A percentile compares a stretch with the other conserved stretches of the same genome.
Conservation (phyloP, 2,329 filamentous ascomycete genomes). For the Sporothrix brunneoviolacea region DNA sequence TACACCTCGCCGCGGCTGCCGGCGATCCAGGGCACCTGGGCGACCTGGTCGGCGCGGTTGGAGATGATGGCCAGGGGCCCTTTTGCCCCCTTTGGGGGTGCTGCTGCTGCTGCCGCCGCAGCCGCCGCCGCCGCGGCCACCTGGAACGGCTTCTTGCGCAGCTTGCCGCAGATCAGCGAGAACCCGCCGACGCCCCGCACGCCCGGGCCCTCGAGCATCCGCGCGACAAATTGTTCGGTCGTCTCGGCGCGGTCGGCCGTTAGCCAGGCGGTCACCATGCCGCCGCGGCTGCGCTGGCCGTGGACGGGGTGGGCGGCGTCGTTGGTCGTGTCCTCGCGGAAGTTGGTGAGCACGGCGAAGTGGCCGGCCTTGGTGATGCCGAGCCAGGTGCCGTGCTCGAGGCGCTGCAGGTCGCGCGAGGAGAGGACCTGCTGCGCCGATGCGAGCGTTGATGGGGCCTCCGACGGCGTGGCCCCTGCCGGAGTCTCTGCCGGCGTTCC, state of each 20-base stretch:
- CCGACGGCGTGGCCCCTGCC: too few relatives aligned
- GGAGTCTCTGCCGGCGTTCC: slow-evolving; percentile 4
- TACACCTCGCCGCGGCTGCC: slow-evolving; percentile 44
- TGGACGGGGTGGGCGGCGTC: slow-evolving; percentile 47
- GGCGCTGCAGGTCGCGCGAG: slow-evolving; percentile 54
- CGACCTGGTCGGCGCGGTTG: slow-evolving; percentile 48
- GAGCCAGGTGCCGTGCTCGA: slow-evolving; percentile 60
- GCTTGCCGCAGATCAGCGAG: slow-evolving; percentile 58
- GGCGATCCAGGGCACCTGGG: slow-evolving; percentile 52
- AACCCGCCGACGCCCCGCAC: slow-evolving; percentile 60
- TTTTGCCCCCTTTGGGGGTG: background rate
- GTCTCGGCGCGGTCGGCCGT: slow-evolving; percentile 41
- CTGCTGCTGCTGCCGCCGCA: slow-evolving; percentile 9
- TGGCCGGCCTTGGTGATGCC: slow-evolving; percentile 54
- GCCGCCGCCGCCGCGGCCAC: slow-evolving; percentile 4
- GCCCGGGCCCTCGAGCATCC: slow-evolving; percentile 44
- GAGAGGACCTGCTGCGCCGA: slow-evolving; percentile 41
- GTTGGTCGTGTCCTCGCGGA: slow-evolving; percentile 47
- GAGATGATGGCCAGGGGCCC: slow-evolving; percentile 55
- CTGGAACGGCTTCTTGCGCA: slow-evolving; percentile 31
- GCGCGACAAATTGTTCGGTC: slow-evolving; percentile 44
- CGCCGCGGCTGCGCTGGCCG: slow-evolving; percentile 52
- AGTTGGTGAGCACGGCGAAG: slow-evolving; percentile 61
- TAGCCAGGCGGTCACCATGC: slow-evolving; percentile 59
- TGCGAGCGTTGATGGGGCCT: slow-evolving; percentile 1